A percentile compares a stretch with the other conserved stretches of the same genome.
These are phyloP conservation scores for Penicillium sp. DNA, from an alignment of 2,329 filamentous ascomycete genomes.

Conservation along the genomic window DNA sequence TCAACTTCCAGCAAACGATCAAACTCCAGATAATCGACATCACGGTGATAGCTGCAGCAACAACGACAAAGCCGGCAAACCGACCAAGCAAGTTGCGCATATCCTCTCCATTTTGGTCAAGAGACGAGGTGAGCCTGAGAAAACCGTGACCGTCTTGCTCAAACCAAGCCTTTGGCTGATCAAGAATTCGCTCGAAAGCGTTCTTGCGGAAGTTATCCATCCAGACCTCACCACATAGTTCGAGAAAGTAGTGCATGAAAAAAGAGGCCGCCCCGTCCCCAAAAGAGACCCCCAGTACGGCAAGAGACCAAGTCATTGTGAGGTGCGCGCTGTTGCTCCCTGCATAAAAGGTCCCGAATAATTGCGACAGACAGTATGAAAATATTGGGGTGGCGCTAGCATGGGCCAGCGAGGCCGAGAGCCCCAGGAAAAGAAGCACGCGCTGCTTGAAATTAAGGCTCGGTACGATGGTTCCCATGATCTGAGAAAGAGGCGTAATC, in stretches of 20 bases:
- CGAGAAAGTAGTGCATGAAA: conserved; percentile 69
- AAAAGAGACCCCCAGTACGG: conserved; percentile 67
- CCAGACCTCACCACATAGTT: conserved; percentile 74
- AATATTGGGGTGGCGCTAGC: conserved; percentile 73
- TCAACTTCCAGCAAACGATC: conserved; percentile 74
- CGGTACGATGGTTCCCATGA: conserved; percentile 72
- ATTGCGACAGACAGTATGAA: conserved; percentile 71
- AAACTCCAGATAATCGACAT: conserved; percentile 76
- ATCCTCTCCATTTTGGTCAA: conserved; percentile 83
- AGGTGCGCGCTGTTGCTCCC: conserved; percentile 49
- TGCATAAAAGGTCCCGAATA: conserved; percentile 70
- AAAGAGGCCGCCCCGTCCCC: conserved; percentile 68
- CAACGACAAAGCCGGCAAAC: conserved; percentile 71
- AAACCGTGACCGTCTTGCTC: conserved; percentile 67
- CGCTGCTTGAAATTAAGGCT: conserved; percentile 56
- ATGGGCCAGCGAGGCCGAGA: conserved; percentile 63
- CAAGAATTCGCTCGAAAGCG: conserved; percentile 69
- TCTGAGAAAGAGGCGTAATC: conserved; percentile 47
- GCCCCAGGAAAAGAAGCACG: conserved; percentile 58
- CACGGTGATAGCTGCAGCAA: conserved; percentile 65
- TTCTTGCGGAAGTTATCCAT: conserved; percentile 68
- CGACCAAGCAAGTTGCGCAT: conserved; percentile 80
- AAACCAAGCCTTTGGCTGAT: conserved; percentile 79
- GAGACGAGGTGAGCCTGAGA: conserved; percentile 64
- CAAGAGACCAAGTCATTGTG: conserved; percentile 68